These are phyloP conservation scores for Penicillium oxalicum DNA, from an alignment of 2,329 filamentous ascomycete species.

Conservation along the genomic window DNA sequence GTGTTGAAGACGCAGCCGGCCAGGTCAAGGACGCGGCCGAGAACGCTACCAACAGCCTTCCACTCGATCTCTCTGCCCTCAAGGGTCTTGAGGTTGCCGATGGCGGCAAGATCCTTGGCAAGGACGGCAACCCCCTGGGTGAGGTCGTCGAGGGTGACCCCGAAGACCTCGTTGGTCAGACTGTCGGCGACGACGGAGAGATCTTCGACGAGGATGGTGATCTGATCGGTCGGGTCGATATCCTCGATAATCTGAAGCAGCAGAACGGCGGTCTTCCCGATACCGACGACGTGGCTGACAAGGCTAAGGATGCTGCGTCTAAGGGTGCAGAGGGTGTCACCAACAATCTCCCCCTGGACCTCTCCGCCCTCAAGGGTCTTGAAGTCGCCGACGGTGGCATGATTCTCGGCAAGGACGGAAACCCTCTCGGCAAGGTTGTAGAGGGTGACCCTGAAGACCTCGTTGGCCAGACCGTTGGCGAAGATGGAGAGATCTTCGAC, in stretches of 20 bases:
- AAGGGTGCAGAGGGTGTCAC: conserved; percentile 9
- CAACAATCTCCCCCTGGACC: conserved; percentile 20
- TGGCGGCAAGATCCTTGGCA: conserved; percentile 33
- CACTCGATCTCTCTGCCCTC: conserved; percentile 30
- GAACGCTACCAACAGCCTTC: conserved; percentile 10
- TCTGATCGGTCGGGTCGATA: conserved; percentile 35
- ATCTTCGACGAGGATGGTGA: conserved; percentile 30
- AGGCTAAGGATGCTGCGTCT: conserved; percentile 15
- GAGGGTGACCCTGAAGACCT: conserved; percentile 40
- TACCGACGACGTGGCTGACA: conserved; percentile 16
- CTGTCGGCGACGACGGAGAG: conserved; percentile 34
- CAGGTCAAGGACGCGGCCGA: conserved; percentile 14
- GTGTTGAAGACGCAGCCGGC: conserved; percentile 10
- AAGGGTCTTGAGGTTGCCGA: conserved; percentile 37
- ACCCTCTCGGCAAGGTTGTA: conserved; percentile 33
- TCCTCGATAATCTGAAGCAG: conserved; percentile 6
- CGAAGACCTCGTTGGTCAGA: conserved; percentile 37
- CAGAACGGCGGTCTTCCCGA: too few relatives aligned
- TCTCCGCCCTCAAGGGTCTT: conserved; percentile 37
- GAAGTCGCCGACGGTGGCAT: conserved; percentile 34
- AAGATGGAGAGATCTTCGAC: conserved; percentile 31
- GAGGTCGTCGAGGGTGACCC: conserved; percentile 38
- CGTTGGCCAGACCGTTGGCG: conserved; percentile 37
- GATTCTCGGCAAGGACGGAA: conserved; percentile 32
- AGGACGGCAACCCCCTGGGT: conserved; percentile 33